A percentile compares a stretch with the other conserved stretches of the same genome.
Evolutionary conservation across 495 filamentous ascomycete species (phyloP).

Genomic region (Letharia lupina): DNA sequence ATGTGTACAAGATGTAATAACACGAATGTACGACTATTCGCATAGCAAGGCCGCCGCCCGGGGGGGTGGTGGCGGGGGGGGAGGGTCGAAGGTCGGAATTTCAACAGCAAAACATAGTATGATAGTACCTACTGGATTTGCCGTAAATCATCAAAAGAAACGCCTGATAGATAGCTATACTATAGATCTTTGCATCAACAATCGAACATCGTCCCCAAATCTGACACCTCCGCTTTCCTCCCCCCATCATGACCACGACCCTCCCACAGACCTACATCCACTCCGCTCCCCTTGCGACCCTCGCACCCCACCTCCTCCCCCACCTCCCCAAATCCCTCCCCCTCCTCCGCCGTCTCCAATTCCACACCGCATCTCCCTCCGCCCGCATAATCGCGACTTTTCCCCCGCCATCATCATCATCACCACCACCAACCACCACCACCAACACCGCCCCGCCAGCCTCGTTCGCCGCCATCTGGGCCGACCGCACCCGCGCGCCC

Average conservation of each 20-base stretch:
- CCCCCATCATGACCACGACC: slow-evolving; percentile 1
- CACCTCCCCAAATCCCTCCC: slow-evolving; percentile 51
- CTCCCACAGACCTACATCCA: slow-evolving; percentile 31
- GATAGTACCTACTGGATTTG: not conserved
- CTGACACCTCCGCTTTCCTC: not conserved
- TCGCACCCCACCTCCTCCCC: slow-evolving; percentile 37
- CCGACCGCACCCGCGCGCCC: slow-evolving; percentile 47
- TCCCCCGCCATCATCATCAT: slow-evolving; percentile 11
- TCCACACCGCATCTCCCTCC: slow-evolving; percentile 33
- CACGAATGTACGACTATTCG: not conserved
- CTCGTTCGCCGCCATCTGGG: slow-evolving; percentile 39
- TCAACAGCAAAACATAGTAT: not conserved
- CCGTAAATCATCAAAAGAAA: not conserved
- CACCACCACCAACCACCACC: too few species aligned
- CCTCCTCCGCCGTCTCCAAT: slow-evolving; percentile 50
- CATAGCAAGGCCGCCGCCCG: not conserved
- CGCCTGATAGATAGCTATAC: not conserved
- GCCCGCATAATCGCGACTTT: slow-evolving; percentile 41
- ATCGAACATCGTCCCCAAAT: not conserved
- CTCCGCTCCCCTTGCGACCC: slow-evolving; percentile 29
- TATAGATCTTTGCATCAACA: not conserved
- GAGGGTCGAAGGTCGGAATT: too few species aligned
- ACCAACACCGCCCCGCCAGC: not conserved
- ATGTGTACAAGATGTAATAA: not conserved
- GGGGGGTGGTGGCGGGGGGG: not conserved